Percentiles rank a stretch among this genome's conserved stretches.
phyloP scores from a whole-genome alignment of 2,329 filamentous ascomycete species.

The Teratosphaeria destructans region DNA sequence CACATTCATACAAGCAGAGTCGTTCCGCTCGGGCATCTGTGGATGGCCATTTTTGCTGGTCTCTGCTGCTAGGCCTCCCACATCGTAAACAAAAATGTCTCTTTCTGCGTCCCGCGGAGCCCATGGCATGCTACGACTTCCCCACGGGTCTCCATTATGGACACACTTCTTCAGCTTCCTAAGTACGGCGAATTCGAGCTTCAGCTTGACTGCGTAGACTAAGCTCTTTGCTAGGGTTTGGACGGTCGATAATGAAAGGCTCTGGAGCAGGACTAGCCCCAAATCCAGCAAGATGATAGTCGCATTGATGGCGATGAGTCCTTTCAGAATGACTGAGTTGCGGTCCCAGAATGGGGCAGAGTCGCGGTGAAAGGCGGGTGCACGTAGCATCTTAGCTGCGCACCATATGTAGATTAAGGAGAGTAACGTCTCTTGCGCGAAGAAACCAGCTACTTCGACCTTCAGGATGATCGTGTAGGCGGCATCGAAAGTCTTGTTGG shows the following conservation, averaged over 20 bases:
- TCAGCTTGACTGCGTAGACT: conserved; percentile 15
- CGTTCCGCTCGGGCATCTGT: not conserved
- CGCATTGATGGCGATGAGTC: conserved; percentile 26
- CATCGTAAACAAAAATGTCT: not conserved
- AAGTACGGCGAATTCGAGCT: conserved; percentile 14
- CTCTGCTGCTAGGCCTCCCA: not conserved
- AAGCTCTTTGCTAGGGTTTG: conserved; percentile 27
- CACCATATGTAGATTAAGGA: not conserved
- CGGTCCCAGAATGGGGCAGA: not conserved
- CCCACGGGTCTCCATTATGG: not conserved
- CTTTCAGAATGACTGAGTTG: conserved; percentile 11
- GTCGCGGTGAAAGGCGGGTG: not conserved
- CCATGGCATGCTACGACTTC: not conserved
- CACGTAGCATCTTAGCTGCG: not conserved
- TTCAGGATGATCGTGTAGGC: not conserved
- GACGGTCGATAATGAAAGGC: conserved; percentile 16
- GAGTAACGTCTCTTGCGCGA: not conserved
- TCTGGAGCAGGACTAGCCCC: conserved; percentile 21
- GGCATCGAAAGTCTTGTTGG: not conserved
- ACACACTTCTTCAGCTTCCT: conserved; percentile 9
- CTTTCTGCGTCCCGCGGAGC: not conserved
- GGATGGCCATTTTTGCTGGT: not conserved
- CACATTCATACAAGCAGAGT: not conserved
- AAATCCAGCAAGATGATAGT: conserved; percentile 27
- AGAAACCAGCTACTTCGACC: not conserved